A percentile compares a stretch with the other conserved stretches of the same genome.
Conservation (phyloP, 2,329 filamentous ascomycete species). For the Parastagonospora avenae region DNA sequence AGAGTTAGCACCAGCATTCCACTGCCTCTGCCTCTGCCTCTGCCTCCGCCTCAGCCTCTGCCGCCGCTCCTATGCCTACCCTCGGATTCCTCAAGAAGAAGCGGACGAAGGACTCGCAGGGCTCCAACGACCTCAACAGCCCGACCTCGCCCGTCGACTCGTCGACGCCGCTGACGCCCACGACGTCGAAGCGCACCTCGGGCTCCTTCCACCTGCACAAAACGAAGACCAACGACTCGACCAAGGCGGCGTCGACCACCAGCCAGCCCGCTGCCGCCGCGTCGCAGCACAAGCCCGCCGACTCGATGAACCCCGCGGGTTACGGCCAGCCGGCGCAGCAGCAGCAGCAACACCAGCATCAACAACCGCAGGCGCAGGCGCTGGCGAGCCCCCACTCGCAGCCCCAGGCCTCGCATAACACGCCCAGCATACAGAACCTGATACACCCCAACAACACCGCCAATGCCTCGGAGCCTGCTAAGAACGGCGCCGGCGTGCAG, state of each 20-base stretch:
- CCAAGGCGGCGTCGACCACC: constrained; percentile 14
- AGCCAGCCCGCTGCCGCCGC: constrained; percentile 13
- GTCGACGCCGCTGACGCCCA: constrained; percentile 40
- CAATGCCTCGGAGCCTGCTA: constrained; percentile 36
- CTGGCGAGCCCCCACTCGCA: constrained; percentile 38
- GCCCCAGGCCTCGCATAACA: constrained; percentile 63
- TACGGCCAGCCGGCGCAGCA: constrained; percentile 21
- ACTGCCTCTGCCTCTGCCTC: constrained; percentile 11
- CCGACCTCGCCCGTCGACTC: constrained; percentile 70
- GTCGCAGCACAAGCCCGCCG: constrained; percentile 38
- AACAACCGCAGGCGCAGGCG: constrained; percentile 26
- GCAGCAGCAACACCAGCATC: constrained; percentile 10
- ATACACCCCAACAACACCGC: constrained; percentile 65
- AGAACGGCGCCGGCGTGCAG: constrained; percentile 39
- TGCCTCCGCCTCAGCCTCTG: constrained; percentile 7
- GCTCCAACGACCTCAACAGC: constrained; percentile 65
- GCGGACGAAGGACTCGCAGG: constrained; percentile 85
- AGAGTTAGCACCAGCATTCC: constrained; percentile 1
- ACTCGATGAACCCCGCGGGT: constrained; percentile 49
- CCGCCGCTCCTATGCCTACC: constrained; percentile 74
- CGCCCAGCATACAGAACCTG: constrained; percentile 81
- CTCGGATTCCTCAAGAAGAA: constrained; percentile 98
- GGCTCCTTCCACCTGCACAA: constrained; percentile 36
- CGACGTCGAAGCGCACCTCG: constrained; percentile 39
- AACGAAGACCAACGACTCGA: constrained; percentile 38